phyloP scores from a whole-genome alignment of 768 basidiomycete genomes.

The Leccinum subgranulosum region DNA sequence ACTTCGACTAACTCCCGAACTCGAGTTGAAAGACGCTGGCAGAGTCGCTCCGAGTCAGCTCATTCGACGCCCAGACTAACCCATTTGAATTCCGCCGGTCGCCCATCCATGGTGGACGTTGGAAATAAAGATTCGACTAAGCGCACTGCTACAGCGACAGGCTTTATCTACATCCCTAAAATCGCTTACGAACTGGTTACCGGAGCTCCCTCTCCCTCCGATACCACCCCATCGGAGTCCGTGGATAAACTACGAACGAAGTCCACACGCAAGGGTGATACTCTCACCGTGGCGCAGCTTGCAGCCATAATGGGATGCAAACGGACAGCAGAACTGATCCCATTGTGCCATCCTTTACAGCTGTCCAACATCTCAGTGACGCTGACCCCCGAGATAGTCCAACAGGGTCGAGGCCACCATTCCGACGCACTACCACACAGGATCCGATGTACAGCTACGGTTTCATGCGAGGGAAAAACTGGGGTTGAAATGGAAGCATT shows the following conservation, averaged over 20 bases:
- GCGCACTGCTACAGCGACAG: conserved; percentile 72
- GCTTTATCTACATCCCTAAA: conserved; percentile 64
- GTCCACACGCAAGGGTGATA: conserved; percentile 62
- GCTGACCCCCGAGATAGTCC: conserved; percentile 45
- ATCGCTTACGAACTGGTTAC: conserved; percentile 65
- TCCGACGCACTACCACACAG: conserved; percentile 34
- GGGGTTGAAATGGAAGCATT: conserved; percentile 95
- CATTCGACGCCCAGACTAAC: conserved; percentile 41
- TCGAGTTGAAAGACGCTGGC: conserved; percentile 23
- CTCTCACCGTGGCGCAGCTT: conserved; percentile 72
- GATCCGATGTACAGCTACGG: conserved; percentile 64
- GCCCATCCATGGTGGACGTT: conserved; percentile 83
- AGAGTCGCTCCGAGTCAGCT: conserved; percentile 10
- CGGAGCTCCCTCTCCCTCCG: conserved; percentile 8
- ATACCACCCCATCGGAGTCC: conserved; percentile 1
- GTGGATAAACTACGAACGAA: conserved; percentile 45
- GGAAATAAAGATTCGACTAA: conserved; percentile 56
- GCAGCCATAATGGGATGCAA: conserved; percentile 89
- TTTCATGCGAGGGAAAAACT: conserved; percentile 75
- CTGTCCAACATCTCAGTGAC: conserved; percentile 68
- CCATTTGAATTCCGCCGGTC: conserved; percentile 70
- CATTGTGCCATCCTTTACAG: conserved; percentile 82
- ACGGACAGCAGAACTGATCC: conserved; percentile 78
- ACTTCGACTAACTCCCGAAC: neutral
- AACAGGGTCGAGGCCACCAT: neutral